Evolutionary conservation across 371 early-diverging fungal species (phyloP), one percentile per base, ranked within the genome.

Genomic region (Rhizopus delemar): DNA sequence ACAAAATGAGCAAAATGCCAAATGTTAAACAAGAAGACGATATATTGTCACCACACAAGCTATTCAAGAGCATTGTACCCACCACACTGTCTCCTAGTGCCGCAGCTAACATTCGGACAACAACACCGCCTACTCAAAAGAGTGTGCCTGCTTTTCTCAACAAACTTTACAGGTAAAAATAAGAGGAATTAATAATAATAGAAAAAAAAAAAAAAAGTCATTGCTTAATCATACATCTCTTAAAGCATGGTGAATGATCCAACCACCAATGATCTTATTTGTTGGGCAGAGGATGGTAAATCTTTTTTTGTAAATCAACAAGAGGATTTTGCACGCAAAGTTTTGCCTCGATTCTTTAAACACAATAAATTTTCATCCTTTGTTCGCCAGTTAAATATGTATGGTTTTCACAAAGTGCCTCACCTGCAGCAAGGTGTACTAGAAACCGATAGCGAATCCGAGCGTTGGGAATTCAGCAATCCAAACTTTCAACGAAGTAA

Each of bases 351-450:
- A 11, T 90, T 86, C 57, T 97, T 96, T 72, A 96, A 96, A 71
- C 96, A 96, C 79, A 88, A 85, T 73, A 96, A 96, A 63, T 92
- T 94, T 59, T 88, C 91, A 31, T 90, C 90, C 5, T 97, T 97
- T 86, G 95, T 97, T 12, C 83, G 97, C 13, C 97, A 97, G 71
- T 81, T 97, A 15, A 97, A 97, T 63, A 95, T 94, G 90, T 93
- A 93, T 60, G 95, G 91, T 8, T 90, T 88, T 49, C 86, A 88
- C 62, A 94, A 94, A 59, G 84, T 92, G 9, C 90, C 91, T 5
- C 91, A 91, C 66, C 62, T 92, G 12, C 86, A 89, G 51, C 89
- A 89, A 59, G 93, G 93, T 12, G 87, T 87, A 3, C 72, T 91
- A 8, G 82, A 84, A 53, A 77, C 80, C 6, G 85, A 85, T 41